Conservation (phyloP, 345 rosid genomes). For the Ailanthus altissimus region DNA sequence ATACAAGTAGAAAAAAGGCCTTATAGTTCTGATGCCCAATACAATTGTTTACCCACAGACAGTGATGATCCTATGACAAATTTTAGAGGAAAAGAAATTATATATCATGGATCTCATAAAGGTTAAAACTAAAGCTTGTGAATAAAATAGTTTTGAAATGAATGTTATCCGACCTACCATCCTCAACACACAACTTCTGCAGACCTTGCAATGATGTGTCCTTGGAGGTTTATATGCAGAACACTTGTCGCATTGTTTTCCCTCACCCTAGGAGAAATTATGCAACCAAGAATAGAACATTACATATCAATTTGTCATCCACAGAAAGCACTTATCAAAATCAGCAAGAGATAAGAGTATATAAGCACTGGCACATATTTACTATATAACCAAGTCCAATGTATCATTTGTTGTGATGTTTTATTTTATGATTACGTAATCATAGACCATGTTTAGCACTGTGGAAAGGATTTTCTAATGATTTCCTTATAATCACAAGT, state of each 20-base stretch:
- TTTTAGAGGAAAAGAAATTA: slow-evolving; percentile 20
- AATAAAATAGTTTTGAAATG: slow-evolving; percentile 8
- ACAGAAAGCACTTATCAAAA: neutral
- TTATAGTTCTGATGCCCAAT: slow-evolving; percentile 93
- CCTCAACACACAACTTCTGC: slow-evolving; percentile 85
- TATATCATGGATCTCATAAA: slow-evolving; percentile 7
- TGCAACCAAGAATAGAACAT: slow-evolving; percentile 9
- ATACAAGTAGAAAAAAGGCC: slow-evolving; percentile 67
- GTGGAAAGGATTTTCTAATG: neutral
- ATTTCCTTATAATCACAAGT: neutral
- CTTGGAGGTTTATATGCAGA: slow-evolving; percentile 75
- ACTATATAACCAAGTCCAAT: neutral
- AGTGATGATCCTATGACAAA: slow-evolving; percentile 82
- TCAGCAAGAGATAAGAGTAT: neutral
- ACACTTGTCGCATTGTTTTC: slow-evolving; percentile 77
- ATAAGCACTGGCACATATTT: neutral
- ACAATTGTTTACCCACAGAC: slow-evolving; percentile 90
- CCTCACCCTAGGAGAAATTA: slow-evolving; percentile 44
- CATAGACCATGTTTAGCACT: neutral
- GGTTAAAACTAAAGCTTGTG: neutral
- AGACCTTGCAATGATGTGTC: slow-evolving; percentile 90
- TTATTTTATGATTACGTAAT: neutral
- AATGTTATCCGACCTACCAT: slow-evolving; percentile 57
- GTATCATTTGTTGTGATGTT: too few relatives aligned
- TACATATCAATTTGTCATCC: neutral